These are phyloP conservation scores for Blastocystis sp. DNA, from an alignment of 352 stramenopile genomes.

Conservation along the genomic window DNA sequence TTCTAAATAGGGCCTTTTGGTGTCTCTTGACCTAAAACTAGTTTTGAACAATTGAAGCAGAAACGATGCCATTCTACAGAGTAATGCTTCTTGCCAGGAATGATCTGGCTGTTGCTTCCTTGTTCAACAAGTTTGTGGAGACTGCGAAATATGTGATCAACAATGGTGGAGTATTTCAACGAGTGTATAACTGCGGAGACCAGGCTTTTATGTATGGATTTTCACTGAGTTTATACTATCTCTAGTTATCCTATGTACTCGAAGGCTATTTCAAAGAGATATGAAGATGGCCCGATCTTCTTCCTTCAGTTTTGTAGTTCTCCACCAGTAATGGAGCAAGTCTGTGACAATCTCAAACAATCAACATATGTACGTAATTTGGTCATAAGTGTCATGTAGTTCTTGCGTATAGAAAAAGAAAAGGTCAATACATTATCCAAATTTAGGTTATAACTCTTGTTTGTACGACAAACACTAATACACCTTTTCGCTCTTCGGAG, in stretches of 20 bases:
- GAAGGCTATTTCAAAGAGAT: slow-evolving; percentile 41
- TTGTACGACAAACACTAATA: slow-evolving; percentile 8
- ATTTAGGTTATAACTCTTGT: slow-evolving; percentile 42
- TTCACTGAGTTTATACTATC: neutral
- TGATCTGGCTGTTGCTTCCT: slow-evolving; percentile 15
- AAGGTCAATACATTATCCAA: slow-evolving; percentile 37
- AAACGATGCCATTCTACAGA: slow-evolving; percentile 44
- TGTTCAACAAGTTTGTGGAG: slow-evolving; percentile 58
- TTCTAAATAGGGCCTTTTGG: neutral
- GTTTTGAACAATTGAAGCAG: neutral
- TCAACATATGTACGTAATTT: slow-evolving; percentile 13
- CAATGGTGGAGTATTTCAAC: slow-evolving; percentile 46
- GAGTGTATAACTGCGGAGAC: slow-evolving; percentile 52
- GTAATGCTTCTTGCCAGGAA: slow-evolving; percentile 43
- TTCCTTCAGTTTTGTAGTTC: slow-evolving; percentile 59
- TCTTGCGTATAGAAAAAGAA: slow-evolving; percentile 58
- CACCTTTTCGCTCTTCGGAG: slow-evolving; percentile 48
- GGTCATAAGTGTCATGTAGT: neutral
- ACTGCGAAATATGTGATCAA: slow-evolving; percentile 57
- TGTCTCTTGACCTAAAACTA: neutral
- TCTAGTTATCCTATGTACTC: slow-evolving; percentile 51
- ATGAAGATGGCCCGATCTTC: slow-evolving; percentile 44
- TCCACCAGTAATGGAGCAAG: slow-evolving; percentile 40
- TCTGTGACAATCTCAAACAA: slow-evolving; percentile 54
- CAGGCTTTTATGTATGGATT: neutral